Conservation (phyloP, 192 early-diverging fungal species). For the Coemansia reversa region DNA sequence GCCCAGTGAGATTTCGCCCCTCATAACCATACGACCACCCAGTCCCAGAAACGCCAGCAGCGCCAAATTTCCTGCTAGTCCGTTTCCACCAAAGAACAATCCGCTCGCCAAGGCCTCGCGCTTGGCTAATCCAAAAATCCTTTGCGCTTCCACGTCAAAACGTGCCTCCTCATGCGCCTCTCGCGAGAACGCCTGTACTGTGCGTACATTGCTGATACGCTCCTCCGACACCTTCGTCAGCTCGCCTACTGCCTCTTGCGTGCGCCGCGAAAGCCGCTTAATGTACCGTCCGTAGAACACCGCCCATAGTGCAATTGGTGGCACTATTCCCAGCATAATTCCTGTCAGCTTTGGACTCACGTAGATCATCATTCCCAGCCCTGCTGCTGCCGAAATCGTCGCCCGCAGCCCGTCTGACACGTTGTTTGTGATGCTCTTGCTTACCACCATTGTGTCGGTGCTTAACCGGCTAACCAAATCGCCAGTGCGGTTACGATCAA, state of each 20-base stretch:
- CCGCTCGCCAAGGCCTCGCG: constrained; percentile 59
- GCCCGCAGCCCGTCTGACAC: constrained; percentile 71
- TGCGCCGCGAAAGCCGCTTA: constrained; percentile 59
- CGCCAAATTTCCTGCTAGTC: constrained; percentile 62
- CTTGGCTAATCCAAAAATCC: constrained; percentile 48
- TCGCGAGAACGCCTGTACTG: constrained; percentile 55
- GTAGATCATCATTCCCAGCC: constrained; percentile 67
- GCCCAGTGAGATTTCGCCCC: constrained; percentile 61
- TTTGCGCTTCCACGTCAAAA: constrained; percentile 39
- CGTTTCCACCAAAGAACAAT: constrained; percentile 64
- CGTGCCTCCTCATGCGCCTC: constrained; percentile 41
- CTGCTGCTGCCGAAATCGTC: constrained; percentile 58
- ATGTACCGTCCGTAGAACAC: constrained; percentile 69
- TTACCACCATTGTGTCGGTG: constrained; percentile 72
- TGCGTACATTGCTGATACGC: constrained; percentile 56
- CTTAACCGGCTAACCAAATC: constrained; percentile 79
- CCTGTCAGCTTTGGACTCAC: constrained; percentile 65
- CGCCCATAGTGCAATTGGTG: constrained; percentile 68
- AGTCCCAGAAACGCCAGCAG: constrained; percentile 64
- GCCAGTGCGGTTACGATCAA: constrained; percentile 64
- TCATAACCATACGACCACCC: constrained; percentile 65
- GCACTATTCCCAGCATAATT: constrained; percentile 73
- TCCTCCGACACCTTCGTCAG: constrained; percentile 70
- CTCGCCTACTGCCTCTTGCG: constrained; percentile 66
- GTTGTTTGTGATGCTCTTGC: constrained; percentile 72